A percentile compares a stretch with the other conserved stretches of the same genome.
phyloP scores from a whole-genome alignment of 331 rosid genomes.

The Quercus phellos region DNA sequence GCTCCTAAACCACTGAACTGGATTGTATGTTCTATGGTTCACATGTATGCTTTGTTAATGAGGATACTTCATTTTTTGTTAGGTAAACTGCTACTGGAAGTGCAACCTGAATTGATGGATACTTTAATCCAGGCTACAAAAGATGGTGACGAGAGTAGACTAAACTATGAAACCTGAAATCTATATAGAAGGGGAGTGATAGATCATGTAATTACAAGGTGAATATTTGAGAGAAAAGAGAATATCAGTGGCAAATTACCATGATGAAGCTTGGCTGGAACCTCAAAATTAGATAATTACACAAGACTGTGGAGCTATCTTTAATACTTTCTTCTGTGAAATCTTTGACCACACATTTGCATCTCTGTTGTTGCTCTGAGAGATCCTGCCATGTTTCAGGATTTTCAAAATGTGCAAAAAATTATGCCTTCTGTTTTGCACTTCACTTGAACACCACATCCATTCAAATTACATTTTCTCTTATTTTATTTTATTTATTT shows the following conservation, averaged over 20 bases:
- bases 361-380: conserved; percentile 60
- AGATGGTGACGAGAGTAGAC: conserved; percentile 45
- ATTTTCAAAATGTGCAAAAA: conserved; percentile 3
- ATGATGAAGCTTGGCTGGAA: conserved; percentile 25
- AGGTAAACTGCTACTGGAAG: conserved; percentile 77
- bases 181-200: conserved; percentile 24
- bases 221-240: not conserved
- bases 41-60: not conserved
- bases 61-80: conserved; percentile 12
- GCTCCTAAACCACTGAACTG: not conserved
- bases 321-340: conserved; percentile 22
- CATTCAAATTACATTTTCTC: not conserved
- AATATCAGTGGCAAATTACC: conserved; percentile 9
- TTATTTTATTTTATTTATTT: not conserved
- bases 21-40: conserved; percentile 7
- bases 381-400: conserved; percentile 66
- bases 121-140: conserved; percentile 65
- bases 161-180: conserved; percentile 6
- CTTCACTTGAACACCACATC: not conserved
- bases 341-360: conserved; percentile 61
- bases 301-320: conserved; percentile 15
- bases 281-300: conserved; percentile 30
- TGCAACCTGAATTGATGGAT: conserved; percentile 76
- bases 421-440: not conserved
- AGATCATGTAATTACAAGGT: conserved; percentile 21